Conservation (phyloP, 2,329 filamentous ascomycete genomes). For the Ambrosiella beaveri region DNA sequence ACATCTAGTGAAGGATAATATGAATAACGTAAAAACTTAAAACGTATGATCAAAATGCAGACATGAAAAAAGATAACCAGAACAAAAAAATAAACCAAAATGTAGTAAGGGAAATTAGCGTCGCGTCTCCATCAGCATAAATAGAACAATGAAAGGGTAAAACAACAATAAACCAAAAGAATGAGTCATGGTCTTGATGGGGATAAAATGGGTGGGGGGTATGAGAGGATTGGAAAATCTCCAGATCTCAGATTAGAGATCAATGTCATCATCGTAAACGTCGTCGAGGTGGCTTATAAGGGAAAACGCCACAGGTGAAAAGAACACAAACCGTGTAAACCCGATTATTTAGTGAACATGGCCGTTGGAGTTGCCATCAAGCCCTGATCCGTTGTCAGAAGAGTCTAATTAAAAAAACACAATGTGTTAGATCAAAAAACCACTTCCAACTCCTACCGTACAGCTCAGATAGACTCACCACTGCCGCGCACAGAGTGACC, state of each 20-base stretch:
- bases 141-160: slow-evolving; percentile 6
- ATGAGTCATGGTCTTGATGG: background rate
- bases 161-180: background rate
- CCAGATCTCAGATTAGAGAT: background rate
- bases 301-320: too few relatives aligned
- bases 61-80: slow-evolving; percentile 9
- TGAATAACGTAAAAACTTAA: background rate
- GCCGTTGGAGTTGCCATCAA: too few relatives aligned
- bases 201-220: background rate
- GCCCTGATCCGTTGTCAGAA: too few relatives aligned
- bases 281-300: slow-evolving; percentile 2
- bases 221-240: background rate
- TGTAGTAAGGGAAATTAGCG: slow-evolving; percentile 4
- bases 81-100: background rate
- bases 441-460: background rate
- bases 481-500: slow-evolving; percentile 46
- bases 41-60: background rate
- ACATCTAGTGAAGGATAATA: background rate
- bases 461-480: slow-evolving; percentile 27
- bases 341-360: too few relatives aligned
- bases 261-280: slow-evolving; percentile 12
- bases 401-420: too few relatives aligned
- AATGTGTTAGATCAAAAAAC: too few relatives aligned
- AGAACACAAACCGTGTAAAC: too few relatives aligned
- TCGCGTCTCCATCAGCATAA: slow-evolving; percentile 9